Evolutionary conservation across 306 rosid genomes (phyloP), one percentile per base, ranked within the genome.

Genomic region (Lathyrus oleraceus): DNA sequence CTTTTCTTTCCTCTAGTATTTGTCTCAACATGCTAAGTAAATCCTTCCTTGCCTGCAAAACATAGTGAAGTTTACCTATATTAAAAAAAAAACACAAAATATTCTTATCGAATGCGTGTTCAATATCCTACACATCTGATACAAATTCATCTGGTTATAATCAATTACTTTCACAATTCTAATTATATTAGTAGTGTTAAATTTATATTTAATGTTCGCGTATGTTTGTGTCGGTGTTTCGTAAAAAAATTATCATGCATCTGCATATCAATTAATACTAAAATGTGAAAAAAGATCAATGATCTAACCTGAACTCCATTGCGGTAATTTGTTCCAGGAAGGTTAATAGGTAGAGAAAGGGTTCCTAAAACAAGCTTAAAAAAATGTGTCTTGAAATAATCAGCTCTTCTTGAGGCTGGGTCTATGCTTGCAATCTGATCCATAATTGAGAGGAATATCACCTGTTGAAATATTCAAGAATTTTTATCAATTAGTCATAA

Each of bases 361-460:
- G 98, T 94, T 20, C 98, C 98, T 38, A 90, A 61, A 59, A 94
- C 98, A 0, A 94, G 92, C 75, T 90, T 88, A 43, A 88, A 94
- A 77, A 90, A 94, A 87, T 90, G 96, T 10, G 88, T 70, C 83
- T 75, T 85, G 85, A 94, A 82, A 30, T 82, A 72, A 23, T 70
- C 59, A 17, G 81, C 70, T 28, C 83, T 60, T 35, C 87, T 60
- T 35, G 90, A 69, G 45, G 82, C 63, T 4, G 88, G 80, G 36
- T 90, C 92, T 36, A 78, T 77, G 7, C 95, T 86, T 0, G 97
- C 98, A 73, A 88, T 80, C 79, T 94, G 98, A 82, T 87, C 84
- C 15, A 90, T 53, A 54, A 96, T 82, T 13, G 97, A 90, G 11
- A 87, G 84, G 47, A 94, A 86, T 5, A 97, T 96, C 96, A 94